These are phyloP conservation scores for Candida silvicultrix DNA, from an alignment of 805 yeast species.

Conservation along the genomic window DNA sequence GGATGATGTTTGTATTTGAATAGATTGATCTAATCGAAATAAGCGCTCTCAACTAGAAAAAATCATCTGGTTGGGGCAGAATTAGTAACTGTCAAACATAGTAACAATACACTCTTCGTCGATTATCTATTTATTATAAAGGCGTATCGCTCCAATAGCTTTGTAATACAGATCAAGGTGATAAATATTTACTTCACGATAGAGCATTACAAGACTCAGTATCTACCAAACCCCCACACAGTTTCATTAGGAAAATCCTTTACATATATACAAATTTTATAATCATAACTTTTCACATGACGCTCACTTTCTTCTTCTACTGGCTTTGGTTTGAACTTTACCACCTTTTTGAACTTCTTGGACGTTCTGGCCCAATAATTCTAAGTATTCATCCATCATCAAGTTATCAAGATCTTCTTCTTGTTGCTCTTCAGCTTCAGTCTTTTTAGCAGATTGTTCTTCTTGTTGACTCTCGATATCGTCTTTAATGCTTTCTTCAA, in stretches of 20 bases:
- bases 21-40: background rate
- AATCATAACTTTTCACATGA: conserved; percentile 2
- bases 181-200: too few relatives aligned
- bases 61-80: background rate
- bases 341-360: conserved; percentile 54
- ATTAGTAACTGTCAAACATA: too few relatives aligned
- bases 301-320: conserved; percentile 27
- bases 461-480: conserved; percentile 3
- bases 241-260: background rate
- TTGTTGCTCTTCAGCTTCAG: conserved; percentile 4
- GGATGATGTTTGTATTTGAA: background rate
- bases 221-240: too few relatives aligned
- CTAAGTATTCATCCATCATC: conserved; percentile 44
- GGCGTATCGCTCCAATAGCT: too few relatives aligned
- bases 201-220: too few relatives aligned
- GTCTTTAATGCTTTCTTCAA: conserved; percentile 27
- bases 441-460: background rate
- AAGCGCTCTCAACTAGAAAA: background rate
- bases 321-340: conserved; percentile 40
- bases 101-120: too few relatives aligned
- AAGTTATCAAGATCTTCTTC: conserved; percentile 12
- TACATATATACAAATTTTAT: background rate
- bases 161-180: too few relatives aligned
- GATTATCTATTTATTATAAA: too few relatives aligned
- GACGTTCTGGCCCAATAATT: conserved; percentile 52